Base-by-base conservation (phyloP, 2,329 filamentous ascomycete genomes). In the Fusarium xyrophilum region DNA sequence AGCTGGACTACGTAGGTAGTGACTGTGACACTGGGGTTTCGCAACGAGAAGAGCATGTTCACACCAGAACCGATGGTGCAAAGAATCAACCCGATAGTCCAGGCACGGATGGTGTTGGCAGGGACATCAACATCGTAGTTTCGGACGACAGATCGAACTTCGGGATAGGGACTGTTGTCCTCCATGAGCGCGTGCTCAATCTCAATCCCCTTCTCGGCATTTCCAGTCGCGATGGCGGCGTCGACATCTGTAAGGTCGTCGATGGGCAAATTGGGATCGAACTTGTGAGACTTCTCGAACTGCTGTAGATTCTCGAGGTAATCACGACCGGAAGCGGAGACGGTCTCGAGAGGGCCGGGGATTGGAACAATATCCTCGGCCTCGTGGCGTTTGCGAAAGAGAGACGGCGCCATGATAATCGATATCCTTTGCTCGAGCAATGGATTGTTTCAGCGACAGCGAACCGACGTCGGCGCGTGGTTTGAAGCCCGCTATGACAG, bases 81-180 rank as follows among this genome's bases (percentile, higher is more conserved):
- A 44, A 90, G 81, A 14, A 89, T 7, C 70, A 90, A 62, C 35
- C 88, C 88, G 64, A 90, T 87, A 7, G 81, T 78, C 88, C 88
- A 90, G 35, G 88, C 87, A 51, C 88, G 86, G 59, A 90, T 81
- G 23, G 88, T 90, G 75, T 89, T 90, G 69, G 83, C 83, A n/a
- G 87, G 85, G 27, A 89, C 80, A 70, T 89, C 88, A 69, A 88
- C 83, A 71, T 91, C 88, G 73, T 85, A 84, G 74, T 90, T 90
- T 63, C 86, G 81, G 21, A 91, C 88, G 21, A 89, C 86, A 28
- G 88, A 86, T 69, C 88, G 86, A 56, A 90, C 88, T 79, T 90
- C 88, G 38, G 87, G 86, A 73, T 90, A 91, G 5, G 88, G 88
- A 48, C 88, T 90, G 75, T 90, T 88, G 60, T 90, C 87, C 74